Percentiles rank a stretch among this genome's conserved stretches.
Evolutionary conservation across 768 basidiomycete species (phyloP).

Genomic region (Leccinum variicolor): DNA sequence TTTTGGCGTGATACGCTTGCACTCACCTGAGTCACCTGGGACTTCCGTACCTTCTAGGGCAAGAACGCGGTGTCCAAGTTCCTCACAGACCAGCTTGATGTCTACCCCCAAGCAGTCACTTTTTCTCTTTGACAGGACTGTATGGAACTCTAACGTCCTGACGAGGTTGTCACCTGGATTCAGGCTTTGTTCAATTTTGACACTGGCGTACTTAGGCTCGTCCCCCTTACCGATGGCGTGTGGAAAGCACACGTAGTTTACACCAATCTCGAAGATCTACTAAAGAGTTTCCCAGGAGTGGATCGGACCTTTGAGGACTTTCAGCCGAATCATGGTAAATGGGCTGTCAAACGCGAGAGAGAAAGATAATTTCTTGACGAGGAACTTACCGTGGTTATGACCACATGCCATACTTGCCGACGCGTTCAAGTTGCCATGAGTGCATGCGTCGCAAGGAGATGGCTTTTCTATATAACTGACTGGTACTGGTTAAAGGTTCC

Average conservation of each 20-base stretch:
- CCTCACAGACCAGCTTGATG: constrained; percentile 43
- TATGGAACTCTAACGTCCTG: constrained; percentile 24
- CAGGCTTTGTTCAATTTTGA: constrained; percentile 44
- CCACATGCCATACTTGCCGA: constrained; percentile 55
- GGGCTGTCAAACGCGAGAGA: constrained; percentile 26
- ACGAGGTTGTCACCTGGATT: constrained; percentile 40
- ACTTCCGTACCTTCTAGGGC: constrained; percentile 56
- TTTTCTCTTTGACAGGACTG: constrained; percentile 25
- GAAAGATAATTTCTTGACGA: constrained; percentile 32
- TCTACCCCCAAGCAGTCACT: constrained; percentile 13
- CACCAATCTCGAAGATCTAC: constrained; percentile 52
- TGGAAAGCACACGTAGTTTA: constrained; percentile 50
- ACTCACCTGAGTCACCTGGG: constrained; percentile 64
- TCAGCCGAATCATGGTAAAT: constrained; percentile 35
- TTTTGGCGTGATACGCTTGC: constrained; percentile 63
- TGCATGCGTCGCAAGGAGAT: background rate
- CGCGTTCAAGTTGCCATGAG: no score
- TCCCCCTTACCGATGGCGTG: constrained; percentile 37
- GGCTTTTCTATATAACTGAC: background rate
- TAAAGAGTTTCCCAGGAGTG: constrained; percentile 43
- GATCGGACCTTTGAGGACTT: constrained; percentile 43
- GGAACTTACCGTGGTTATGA: constrained; percentile 50
- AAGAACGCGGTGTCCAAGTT: constrained; percentile 38
- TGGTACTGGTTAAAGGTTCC: constrained; percentile 47
- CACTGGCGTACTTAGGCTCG: constrained; percentile 45